Evolutionary conservation across 2,329 filamentous ascomycete species (phyloP), one percentile per base, ranked within the genome.

Genomic region (Fusarium sp.): DNA sequence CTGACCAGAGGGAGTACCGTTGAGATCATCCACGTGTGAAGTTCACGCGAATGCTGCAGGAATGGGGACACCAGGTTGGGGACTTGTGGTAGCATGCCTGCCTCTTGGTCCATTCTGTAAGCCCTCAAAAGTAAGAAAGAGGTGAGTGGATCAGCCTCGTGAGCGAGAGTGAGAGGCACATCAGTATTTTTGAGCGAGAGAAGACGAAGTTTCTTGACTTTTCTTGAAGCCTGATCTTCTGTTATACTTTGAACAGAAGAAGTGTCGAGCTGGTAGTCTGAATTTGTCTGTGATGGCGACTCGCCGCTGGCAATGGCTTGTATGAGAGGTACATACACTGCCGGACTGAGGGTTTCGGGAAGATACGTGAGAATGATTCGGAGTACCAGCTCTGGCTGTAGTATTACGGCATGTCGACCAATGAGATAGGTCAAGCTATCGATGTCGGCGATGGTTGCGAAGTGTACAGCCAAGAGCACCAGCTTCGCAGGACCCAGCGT

Each of bases 351-450:
- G 46, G 88, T 91, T 80, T 95, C 93, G 31, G 94, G 94, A 2
- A 97, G 86, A 78, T 92, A 93, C 25, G 91, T 93, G 49, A 97
- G 86, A 27, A 97, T 82, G 59, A 96, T 90, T 48, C 92, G 90
- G 64, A 96, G 85, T 29, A 93, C 79, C 19, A 94, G 83, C 63
- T 92, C 89, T 48, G 88, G 86, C 33, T 87, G 85, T 60, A 96
- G 84, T 41, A 91, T 85, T 60, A 87, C 83, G 59, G 82, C 81
- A 74, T 92, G 84, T 42, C 85, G 83, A 27, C 87, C 84, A 58
- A 89, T 86, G 69, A 96, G 84, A 59, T 84, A 84, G 63, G 87
- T 86, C 66, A 96, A 83, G 72, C 87, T 86, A 74, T 86, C 80
- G 75, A 94, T 84, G 79, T 95, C 88, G 78, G 89, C 86, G 76